Evolutionary conservation across 2,329 filamentous ascomycete species (phyloP).

Genomic region (Fusarium coicis): DNA sequence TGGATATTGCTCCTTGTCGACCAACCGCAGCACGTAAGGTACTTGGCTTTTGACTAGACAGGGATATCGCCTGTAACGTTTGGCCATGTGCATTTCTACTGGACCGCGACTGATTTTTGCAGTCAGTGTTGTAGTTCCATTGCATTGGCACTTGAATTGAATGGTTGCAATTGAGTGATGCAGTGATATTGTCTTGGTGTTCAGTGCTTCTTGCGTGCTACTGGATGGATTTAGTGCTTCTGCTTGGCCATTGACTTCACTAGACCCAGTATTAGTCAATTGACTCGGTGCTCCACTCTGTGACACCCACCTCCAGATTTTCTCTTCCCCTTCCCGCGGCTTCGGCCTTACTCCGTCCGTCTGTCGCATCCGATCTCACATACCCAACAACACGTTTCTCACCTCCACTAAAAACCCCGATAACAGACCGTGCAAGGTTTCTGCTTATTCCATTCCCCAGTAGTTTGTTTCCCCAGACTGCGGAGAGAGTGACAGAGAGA

Average conservation of each 20-base stretch:
- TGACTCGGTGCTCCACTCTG: slow-evolving; percentile 1
- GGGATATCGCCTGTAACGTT: neutral
- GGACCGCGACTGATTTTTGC: neutral
- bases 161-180: neutral
- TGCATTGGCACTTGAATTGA: neutral
- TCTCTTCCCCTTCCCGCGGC: slow-evolving; percentile 1
- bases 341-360: slow-evolving; percentile 28
- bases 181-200: neutral
- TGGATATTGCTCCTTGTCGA: neutral
- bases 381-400: slow-evolving; percentile 1
- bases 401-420: slow-evolving; percentile 15
- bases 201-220: neutral
- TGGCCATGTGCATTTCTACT: neutral
- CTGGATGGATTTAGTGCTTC: neutral
- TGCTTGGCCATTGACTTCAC: slow-evolving; percentile 9
- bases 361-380: neutral
- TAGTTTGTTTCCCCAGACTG: slow-evolving; percentile 30
- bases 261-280: slow-evolving; percentile 8
- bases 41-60: slow-evolving; percentile 28
- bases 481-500: slow-evolving; percentile 45
- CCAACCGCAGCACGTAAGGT: neutral
- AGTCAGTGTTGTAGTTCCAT: slow-evolving; percentile 16
- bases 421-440: slow-evolving; percentile 21
- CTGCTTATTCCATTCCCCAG: slow-evolving; percentile 20
- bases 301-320: neutral